phyloP scores from a whole-genome alignment of 192 early-diverging fungal species.

The Diversispora epigaea region DNA sequence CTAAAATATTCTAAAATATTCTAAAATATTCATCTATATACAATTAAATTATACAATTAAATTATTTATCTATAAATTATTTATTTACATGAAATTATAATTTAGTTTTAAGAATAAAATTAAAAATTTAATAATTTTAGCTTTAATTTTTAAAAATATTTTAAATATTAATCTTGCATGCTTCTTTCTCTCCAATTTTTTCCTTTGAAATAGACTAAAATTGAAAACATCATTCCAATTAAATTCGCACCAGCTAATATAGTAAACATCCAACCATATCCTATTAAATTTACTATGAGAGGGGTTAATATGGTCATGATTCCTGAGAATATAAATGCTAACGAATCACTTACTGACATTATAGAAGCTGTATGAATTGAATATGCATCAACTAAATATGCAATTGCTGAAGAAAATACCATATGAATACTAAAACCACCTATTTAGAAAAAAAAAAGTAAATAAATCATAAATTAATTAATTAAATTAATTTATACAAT shows the following conservation, averaged over 20 bases:
- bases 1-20: too few relatives aligned
- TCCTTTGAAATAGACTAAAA: constrained; percentile 4
- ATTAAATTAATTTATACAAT: too few relatives aligned
- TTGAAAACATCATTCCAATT: not conserved
- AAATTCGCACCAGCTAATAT: not conserved
- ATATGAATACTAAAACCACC: not conserved
- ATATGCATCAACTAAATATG: constrained; percentile 32
- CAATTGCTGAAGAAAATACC: not conserved
- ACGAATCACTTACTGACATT: constrained; percentile 17
- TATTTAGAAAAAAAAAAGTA: not conserved
- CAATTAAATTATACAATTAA: too few relatives aligned
- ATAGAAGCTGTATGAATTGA: constrained; percentile 16
- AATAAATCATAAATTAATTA: too few relatives aligned
- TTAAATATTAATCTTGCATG: too few relatives aligned
- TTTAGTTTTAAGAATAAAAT: too few relatives aligned
- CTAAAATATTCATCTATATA: too few relatives aligned
- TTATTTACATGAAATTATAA: too few relatives aligned
- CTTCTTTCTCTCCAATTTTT: constrained; percentile 18
- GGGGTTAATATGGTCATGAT: constrained; percentile 7
- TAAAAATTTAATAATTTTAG: too few relatives aligned
- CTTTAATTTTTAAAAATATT: too few relatives aligned
- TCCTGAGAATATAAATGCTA: constrained; percentile 10
- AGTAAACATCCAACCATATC: constrained; percentile 20
- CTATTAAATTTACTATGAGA: constrained; percentile 14
- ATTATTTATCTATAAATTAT: too few relatives aligned